Evolutionary conservation across 2,329 filamentous ascomycete species (phyloP), one percentile per base, ranked within the genome.

Genomic region (Pseudogymnoascus verrucosus): DNA sequence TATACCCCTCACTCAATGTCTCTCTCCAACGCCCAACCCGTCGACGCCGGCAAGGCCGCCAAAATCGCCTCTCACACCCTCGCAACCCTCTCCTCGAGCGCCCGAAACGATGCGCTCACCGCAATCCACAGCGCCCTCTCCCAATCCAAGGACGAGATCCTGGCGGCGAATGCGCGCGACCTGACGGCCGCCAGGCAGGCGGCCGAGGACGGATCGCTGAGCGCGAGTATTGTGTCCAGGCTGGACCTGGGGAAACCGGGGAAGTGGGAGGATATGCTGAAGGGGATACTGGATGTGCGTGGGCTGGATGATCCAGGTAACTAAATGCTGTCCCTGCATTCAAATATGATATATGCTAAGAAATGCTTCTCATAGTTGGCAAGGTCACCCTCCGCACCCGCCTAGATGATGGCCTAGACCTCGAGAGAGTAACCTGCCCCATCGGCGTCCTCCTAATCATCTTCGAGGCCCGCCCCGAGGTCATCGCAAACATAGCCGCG

Each of bases 391-490:
- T 96, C 71, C 86, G 89, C 67, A 98, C 92, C 51, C 84, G 88
- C 64, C 83, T 99, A 10, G 95, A 98, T 75, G 89, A 97, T 69
- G 89, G 88, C 62, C 83, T 99, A 62, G 82, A 88, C 62, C 83
- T 99, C 65, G 91, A 96, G 74, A 87, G 93, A 67, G 89, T 96
- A 57, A 92, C 91, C 42, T 96, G 91, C 74, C 95, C 95, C 5
- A 98, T 99, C 69, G 95, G 95, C 65, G 93, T 98, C n/a, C 84
- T 99, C 44, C 84, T 99, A 69, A 95, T 99, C 77, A 98, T 99
- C 73, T 99, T 99, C 73, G 95, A 99, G 78, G 95, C 95, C 37
- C 89, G 95, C 6, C 95, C 95, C 5, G 95, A 99, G 78, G 95
- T 99, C 68, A 97, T 99, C 73, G 95, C 93, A 73, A 99, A 99